Conservation (phyloP, 73 alveolate genomes). For the Paraurostyla sp. region DNA sequence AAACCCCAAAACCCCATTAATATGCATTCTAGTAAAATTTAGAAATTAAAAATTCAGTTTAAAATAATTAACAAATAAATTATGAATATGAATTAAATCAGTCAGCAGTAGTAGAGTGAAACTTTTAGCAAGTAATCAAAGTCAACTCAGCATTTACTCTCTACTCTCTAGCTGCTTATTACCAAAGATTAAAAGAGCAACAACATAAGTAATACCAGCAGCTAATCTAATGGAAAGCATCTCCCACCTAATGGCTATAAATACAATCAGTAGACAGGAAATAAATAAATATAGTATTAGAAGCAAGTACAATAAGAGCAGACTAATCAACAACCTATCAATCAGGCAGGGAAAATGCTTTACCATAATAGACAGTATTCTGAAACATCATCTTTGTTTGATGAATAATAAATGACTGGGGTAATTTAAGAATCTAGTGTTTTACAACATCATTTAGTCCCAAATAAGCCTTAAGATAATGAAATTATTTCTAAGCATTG, state of each 20-base stretch:
- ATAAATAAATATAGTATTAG: not conserved
- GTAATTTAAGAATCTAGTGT: conserved; percentile 10
- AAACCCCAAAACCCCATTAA: too few species aligned
- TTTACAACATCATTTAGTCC: not conserved
- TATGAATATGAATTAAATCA: conserved; percentile 6
- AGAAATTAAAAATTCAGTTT: too few species aligned
- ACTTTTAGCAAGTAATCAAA: not conserved
- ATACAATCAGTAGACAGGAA: not conserved
- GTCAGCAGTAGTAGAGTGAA: not conserved
- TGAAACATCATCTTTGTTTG: not conserved
- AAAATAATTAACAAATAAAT: not conserved
- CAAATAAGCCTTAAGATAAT: conserved; percentile 4
- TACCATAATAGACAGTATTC: not conserved
- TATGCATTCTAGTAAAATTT: too few species aligned
- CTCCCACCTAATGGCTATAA: too few species aligned
- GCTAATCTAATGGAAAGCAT: not conserved
- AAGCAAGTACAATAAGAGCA: not conserved
- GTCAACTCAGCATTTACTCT: not conserved
- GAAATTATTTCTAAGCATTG: not conserved
- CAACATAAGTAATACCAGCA: not conserved
- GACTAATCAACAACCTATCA: not conserved
- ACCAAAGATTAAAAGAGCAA: not conserved
- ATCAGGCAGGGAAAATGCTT: too few species aligned
- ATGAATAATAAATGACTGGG: conserved; percentile 27
- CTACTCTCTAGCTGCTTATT: not conserved